Evolutionary conservation across 2,329 filamentous ascomycete species (phyloP).

Genomic region (Fusarium humuli): DNA sequence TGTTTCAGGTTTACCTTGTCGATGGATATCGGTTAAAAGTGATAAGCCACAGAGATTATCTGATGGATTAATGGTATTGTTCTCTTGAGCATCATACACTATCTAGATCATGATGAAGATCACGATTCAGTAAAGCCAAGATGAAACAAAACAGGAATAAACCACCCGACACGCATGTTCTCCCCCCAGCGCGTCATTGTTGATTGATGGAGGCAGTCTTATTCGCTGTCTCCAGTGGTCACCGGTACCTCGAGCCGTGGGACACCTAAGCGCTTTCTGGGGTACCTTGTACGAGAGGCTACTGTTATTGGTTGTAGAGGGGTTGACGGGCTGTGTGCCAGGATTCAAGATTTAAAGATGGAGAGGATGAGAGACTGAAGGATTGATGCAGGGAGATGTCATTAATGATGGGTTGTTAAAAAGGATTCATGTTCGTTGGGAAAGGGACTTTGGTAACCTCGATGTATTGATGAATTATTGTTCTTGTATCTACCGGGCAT

Average conservation of each 20-base stretch:
- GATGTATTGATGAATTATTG: neutral
- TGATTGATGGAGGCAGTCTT: neutral
- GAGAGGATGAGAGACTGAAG: neutral
- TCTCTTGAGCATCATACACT: no score
- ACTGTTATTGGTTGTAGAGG: neutral
- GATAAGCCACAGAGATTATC: neutral
- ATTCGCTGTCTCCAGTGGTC: constrained; percentile 9
- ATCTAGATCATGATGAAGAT: neutral
- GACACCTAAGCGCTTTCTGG: no score
- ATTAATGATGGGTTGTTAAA: constrained; percentile 1
- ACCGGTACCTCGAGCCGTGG: neutral
- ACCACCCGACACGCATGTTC: neutral
- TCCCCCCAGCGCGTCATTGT: constrained; percentile 16
- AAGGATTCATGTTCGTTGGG: neutral
- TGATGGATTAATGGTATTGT: neutral
- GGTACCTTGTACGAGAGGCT: constrained; percentile 6
- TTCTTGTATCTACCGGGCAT: no score
- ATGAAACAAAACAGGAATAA: constrained; percentile 5
- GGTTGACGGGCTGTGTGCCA: neutral
- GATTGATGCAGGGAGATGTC: constrained; percentile 12
- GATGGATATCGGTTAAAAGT: neutral
- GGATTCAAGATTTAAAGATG: constrained; percentile 23
- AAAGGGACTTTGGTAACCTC: neutral
- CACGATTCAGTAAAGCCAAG: neutral
- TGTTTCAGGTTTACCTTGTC: constrained; percentile 5